These are phyloP conservation scores for Penicillium egyptiacum DNA, from an alignment of 495 filamentous ascomycete species.

Conservation along the genomic window DNA sequence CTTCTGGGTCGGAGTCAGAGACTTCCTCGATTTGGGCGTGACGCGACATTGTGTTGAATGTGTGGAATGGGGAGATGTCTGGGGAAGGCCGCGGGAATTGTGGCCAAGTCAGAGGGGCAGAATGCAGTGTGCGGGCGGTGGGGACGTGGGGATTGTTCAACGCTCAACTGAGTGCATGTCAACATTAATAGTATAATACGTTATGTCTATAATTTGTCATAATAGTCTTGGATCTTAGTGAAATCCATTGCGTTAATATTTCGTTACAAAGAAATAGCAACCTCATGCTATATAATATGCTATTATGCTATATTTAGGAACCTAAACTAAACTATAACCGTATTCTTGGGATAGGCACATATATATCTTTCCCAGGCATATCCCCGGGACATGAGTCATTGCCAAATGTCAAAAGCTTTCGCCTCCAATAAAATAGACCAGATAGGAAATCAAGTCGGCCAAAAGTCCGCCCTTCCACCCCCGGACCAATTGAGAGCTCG, in stretches of 20 bases:
- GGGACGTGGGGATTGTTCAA: constrained; percentile 3
- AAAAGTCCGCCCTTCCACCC: not conserved
- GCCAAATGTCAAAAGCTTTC: no score
- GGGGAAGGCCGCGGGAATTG: constrained; percentile 11
- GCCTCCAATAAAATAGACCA: not conserved
- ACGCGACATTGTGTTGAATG: constrained; percentile 60
- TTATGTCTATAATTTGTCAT: no score
- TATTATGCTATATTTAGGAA: not conserved
- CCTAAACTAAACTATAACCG: not conserved
- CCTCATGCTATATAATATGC: no score
- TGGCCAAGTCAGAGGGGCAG: constrained; percentile 22
- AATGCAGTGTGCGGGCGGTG: constrained; percentile 19
- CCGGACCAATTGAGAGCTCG: constrained; percentile 31
- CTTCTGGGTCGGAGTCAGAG: constrained; percentile 71
- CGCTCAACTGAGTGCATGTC: not conserved
- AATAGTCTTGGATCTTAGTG: no score
- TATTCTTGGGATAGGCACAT: no score
- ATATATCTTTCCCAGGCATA: not conserved
- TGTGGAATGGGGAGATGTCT: constrained; percentile 6
- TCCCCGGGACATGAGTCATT: no score
- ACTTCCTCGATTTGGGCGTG: constrained; percentile 88
- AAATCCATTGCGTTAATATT: no score
- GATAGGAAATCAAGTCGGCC: not conserved
- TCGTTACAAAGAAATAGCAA: no score
- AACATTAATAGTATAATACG: not conserved